phyloP scores from a whole-genome alignment of 495 filamentous ascomycete species.

The Chaetomium tenue region DNA sequence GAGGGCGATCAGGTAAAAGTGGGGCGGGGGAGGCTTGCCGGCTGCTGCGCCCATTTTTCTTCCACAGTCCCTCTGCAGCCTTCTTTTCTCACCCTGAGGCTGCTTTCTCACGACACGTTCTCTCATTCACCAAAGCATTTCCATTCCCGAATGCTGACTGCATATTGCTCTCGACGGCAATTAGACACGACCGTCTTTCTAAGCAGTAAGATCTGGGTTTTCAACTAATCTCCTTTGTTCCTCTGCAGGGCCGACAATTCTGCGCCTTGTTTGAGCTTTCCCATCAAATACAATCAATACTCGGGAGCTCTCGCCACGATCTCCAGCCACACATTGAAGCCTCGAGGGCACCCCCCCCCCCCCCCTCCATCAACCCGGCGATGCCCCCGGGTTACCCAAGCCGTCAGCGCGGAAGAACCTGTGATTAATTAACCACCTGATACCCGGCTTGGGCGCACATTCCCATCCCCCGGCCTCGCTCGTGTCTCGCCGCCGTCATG shows the following conservation, averaged over 20 bases:
- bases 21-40: constrained; percentile 16
- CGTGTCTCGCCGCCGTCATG: constrained; percentile 31
- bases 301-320: constrained; percentile 50
- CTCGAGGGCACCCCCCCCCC: constrained; percentile 23
- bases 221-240: constrained; percentile 3
- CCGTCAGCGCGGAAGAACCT: constrained; percentile 21
- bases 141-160: constrained; percentile 4
- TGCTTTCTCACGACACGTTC: constrained; percentile 13
- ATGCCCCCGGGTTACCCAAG: constrained; percentile 44
- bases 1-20: constrained; percentile 11
- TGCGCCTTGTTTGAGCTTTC: background rate
- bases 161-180: background rate
- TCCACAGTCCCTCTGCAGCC: constrained; percentile 15
- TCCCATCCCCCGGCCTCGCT: constrained; percentile 12
- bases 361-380: constrained; percentile 29
- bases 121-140: constrained; percentile 1
- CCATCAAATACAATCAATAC: constrained; percentile 6
- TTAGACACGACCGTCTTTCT: background rate
- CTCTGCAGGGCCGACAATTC: background rate
- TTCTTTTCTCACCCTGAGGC: constrained; percentile 18
- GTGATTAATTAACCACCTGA: constrained; percentile 20
- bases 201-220: background rate
- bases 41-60: constrained; percentile 26
- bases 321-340: constrained; percentile 52
- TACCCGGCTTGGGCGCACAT: constrained; percentile 20